Conservation (phyloP, 106 monocot genomes). For the Hemerocallis citrina region DNA sequence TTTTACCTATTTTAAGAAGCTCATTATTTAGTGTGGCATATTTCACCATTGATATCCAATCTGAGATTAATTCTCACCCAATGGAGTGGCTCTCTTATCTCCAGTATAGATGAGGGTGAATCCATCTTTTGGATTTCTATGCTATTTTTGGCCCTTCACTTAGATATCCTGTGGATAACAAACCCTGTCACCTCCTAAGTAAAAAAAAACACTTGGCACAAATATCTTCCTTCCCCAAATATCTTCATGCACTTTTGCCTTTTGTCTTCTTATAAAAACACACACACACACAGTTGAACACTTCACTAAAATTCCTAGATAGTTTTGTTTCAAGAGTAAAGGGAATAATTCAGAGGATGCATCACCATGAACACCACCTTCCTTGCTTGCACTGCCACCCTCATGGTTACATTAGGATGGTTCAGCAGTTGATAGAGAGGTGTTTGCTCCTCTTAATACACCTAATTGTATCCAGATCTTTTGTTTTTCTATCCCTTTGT, state of each 20-base stretch:
- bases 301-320: background rate
- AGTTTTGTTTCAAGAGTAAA: background rate
- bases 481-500: too few relatives aligned
- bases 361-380: constrained; percentile 3
- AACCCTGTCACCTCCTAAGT: too few relatives aligned
- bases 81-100: too few relatives aligned
- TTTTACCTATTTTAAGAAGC: too few relatives aligned
- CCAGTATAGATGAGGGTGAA: too few relatives aligned
- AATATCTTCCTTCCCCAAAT: background rate
- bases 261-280: background rate
- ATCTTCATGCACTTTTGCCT: background rate
- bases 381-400: constrained; percentile 40
- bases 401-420: constrained; percentile 31
- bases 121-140: constrained; percentile 5
- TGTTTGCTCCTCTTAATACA: constrained; percentile 35
- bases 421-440: constrained; percentile 53
- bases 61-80: too few relatives aligned
- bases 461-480: too few relatives aligned
- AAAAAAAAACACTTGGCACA: background rate
- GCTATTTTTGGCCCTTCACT: constrained; percentile 12
- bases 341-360: background rate
- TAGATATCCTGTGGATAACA: constrained; percentile 6
- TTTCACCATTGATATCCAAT: too few relatives aligned
- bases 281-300: too few relatives aligned
- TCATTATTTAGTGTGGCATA: too few relatives aligned